These are phyloP conservation scores for Ogataea wickerhamii DNA, from an alignment of 805 yeast species.

Conservation along the genomic window DNA sequence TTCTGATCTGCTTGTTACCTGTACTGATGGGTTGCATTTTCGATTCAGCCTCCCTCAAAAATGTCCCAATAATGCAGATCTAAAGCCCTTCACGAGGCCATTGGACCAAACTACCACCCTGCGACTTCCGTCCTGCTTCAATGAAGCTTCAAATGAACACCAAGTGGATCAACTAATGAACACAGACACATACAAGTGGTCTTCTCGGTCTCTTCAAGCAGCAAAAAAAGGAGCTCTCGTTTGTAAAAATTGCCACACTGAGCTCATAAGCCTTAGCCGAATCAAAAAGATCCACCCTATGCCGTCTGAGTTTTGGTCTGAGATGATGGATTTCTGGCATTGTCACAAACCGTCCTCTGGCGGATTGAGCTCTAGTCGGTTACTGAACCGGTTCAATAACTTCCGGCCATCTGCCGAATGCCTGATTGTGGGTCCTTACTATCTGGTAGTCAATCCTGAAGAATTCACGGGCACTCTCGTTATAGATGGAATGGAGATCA, in stretches of 20 bases:
- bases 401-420: constrained; percentile 42
- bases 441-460: constrained; percentile 39
- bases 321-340: constrained; percentile 96
- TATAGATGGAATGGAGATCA: constrained; percentile 12
- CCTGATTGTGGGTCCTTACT: constrained; percentile 55
- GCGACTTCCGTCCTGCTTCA: constrained; percentile 3
- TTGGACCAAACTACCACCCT: constrained; percentile 2
- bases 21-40: background rate
- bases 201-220: constrained; percentile 13
- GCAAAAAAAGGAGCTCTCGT: constrained; percentile 5
- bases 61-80: constrained; percentile 4
- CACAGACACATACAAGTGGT: constrained; percentile 26
- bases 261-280: constrained; percentile 30
- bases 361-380: constrained; percentile 15
- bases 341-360: constrained; percentile 69
- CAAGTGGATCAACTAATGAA: constrained; percentile 14
- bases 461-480: constrained; percentile 14
- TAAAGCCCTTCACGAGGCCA: constrained; percentile 1
- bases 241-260: constrained; percentile 17
- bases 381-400: constrained; percentile 35
- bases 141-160: constrained; percentile 2
- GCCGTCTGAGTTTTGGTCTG: constrained; percentile 94
- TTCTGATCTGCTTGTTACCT: background rate
- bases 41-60: constrained; percentile 4
- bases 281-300: constrained; percentile 47